Evolutionary conservation across 352 stramenopile genomes (phyloP), one percentile per base, ranked within the genome.

Genomic region (Globisporangium spinosum): DNA sequence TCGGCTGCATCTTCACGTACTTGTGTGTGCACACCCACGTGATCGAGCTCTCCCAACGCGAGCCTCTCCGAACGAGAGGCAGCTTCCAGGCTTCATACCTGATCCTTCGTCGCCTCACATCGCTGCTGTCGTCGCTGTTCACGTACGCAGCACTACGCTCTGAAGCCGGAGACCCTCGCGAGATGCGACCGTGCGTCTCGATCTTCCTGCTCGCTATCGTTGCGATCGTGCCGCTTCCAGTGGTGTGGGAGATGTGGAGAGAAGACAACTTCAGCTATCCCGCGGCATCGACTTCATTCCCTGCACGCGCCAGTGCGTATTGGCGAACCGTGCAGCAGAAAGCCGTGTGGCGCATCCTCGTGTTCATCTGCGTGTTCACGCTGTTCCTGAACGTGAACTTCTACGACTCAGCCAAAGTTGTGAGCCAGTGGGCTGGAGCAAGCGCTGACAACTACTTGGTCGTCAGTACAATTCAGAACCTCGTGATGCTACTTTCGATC

Each of bases 291-390:
- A 43, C 82, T 47, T 79, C 74, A 55, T 70, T 76, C 5, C 74
- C 25, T 45, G 45, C 43, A 8, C 40, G 43, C 62, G 2, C 69
- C 67, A 8, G 67, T 69, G 29, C 29, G 17, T 61, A 62, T 72
- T 84, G 76, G 79, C 75, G 73, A 54, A 75, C 82, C 61, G 73
- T 85, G 65, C 77, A 85, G 57, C 77, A 85, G 59, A 85, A 83
- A 53, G 79, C 77, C 0, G 70, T 84, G 61, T 85, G 79, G 77
- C 75, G 68, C 5, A 70, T 80, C 5, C 13, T 87, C 34, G 54
- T 56, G 2, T 87, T 87, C 65, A 65, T 75, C 13, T 76, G 66
- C 38, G 69, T 77, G 34, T 85, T 82, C 64, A 79, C 74, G 1
- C 38, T 87, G 0, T 84, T 87, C 53, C 69, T 72, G 32, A 43